Conservation (phyloP, 1,284 basidiomycete genomes). For the Neonothopanus nambi region DNA sequence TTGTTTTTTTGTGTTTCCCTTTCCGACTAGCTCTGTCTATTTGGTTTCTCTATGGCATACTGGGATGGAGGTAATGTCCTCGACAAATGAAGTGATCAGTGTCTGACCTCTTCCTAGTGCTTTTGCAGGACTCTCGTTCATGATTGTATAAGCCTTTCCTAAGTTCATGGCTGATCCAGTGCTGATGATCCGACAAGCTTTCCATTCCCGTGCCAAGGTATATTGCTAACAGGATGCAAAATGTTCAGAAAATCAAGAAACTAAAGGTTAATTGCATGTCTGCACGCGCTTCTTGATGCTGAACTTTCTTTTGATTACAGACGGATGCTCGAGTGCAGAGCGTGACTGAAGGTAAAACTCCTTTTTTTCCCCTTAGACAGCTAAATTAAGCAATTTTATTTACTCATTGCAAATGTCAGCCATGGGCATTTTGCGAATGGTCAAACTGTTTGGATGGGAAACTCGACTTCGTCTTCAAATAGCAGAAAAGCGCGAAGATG, state of each 20-base stretch:
- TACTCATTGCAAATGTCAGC: slow-evolving; percentile 25
- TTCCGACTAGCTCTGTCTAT: slow-evolving; percentile 4
- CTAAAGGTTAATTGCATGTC: neutral
- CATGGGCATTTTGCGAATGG: slow-evolving; percentile 51
- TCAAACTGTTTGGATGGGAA: slow-evolving; percentile 76
- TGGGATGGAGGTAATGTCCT: slow-evolving; percentile 9
- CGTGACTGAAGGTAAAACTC: slow-evolving; percentile 28
- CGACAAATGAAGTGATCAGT: neutral
- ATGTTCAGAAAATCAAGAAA: slow-evolving; percentile 6
- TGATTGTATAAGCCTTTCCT: slow-evolving; percentile 31
- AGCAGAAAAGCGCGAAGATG: slow-evolving; percentile 50
- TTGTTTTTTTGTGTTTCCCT: slow-evolving; percentile 3
- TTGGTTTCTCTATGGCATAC: slow-evolving; percentile 8
- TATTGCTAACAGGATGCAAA: neutral
- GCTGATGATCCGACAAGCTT: neutral
- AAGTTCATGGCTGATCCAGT: neutral
- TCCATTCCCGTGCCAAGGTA: slow-evolving; percentile 7
- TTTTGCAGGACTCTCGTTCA: slow-evolving; percentile 5
- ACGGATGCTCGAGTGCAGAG: slow-evolving; percentile 12
- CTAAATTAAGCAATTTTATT: slow-evolving; percentile 30
- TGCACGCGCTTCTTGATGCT: neutral
- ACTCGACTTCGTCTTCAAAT: slow-evolving; percentile 50
- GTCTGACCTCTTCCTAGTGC: neutral
- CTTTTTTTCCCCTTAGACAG: slow-evolving; percentile 70
- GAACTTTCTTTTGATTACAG: slow-evolving; percentile 4